phyloP scores from a whole-genome alignment of 352 stramenopile genomes.

The Thraustochytrium sp. region DNA sequence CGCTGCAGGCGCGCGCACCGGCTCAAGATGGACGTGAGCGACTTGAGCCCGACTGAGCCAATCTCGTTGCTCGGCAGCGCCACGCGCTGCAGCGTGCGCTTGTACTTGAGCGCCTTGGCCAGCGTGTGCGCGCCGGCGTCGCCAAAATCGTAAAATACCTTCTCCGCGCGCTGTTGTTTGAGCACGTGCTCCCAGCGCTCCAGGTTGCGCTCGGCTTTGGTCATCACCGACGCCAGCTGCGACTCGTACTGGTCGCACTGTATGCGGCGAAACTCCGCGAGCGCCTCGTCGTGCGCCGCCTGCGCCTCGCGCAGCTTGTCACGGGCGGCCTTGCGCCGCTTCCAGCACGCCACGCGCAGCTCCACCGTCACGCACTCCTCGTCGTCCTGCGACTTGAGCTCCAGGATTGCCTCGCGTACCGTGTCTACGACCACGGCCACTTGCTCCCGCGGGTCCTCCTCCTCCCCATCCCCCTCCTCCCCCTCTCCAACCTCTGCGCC shows the following conservation, averaged over 20 bases:
- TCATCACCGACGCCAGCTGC: neutral
- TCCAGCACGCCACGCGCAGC: neutral
- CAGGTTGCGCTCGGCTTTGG: constrained; percentile 20
- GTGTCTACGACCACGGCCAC: neutral
- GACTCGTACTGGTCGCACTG: constrained; percentile 30
- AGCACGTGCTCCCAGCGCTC: constrained; percentile 18
- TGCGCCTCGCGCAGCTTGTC: neutral
- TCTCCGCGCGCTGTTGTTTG: neutral
- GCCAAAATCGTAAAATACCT: constrained; percentile 22
- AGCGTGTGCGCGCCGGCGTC: constrained; percentile 2
- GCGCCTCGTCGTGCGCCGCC: neutral
- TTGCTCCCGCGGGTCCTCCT: neutral
- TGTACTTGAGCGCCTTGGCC: constrained; percentile 27
- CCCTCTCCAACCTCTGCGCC: too few species aligned
- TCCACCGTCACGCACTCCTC: neutral
- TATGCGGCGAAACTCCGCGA: neutral
- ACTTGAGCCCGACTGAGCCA: constrained; percentile 9
- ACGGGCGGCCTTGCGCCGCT: neutral
- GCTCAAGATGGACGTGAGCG: neutral
- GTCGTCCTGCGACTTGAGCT: neutral
- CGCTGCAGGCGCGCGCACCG: neutral
- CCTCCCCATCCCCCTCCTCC: too few species aligned
- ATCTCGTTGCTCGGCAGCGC: constrained; percentile 1
- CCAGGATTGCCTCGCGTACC: neutral
- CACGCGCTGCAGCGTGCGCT: neutral